Conservation (phyloP, 2,329 filamentous ascomycete species). For the Fusarium sp. region DNA sequence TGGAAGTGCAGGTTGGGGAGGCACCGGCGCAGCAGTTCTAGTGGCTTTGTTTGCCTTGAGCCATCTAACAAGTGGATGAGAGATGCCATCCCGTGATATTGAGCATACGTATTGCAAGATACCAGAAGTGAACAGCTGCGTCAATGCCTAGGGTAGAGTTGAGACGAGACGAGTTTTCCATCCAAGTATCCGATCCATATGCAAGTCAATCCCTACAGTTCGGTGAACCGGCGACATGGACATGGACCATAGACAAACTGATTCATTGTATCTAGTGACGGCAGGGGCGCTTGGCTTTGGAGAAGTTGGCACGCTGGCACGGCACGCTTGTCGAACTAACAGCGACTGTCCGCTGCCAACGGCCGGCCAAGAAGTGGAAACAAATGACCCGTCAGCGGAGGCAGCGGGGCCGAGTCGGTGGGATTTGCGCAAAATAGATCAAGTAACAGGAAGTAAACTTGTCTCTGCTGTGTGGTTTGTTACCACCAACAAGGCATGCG, state of each 20-base stretch:
- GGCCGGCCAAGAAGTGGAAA: conserved; percentile 44
- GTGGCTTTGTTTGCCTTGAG: conserved; percentile 28
- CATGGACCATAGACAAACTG: conserved; percentile 26
- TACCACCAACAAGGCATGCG: neutral
- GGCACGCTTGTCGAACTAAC: conserved; percentile 8
- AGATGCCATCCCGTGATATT: conserved; percentile 10
- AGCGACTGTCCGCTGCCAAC: conserved; percentile 22
- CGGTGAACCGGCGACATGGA: conserved; percentile 36
- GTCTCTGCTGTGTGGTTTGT: conserved; percentile 6
- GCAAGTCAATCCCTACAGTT: conserved; percentile 30
- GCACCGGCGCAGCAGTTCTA: conserved; percentile 30
- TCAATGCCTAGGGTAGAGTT: conserved; percentile 24
- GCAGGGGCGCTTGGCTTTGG: conserved; percentile 45
- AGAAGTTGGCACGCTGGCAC: conserved; percentile 15
- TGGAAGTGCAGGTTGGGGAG: conserved; percentile 25
- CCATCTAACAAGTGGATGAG: conserved; percentile 34
- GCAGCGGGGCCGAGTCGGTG: conserved; percentile 42
- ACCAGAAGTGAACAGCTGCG: conserved; percentile 9
- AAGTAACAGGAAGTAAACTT: conserved; percentile 7
- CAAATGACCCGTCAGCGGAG: conserved; percentile 39
- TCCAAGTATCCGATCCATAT: conserved; percentile 30
- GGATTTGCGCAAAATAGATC: conserved; percentile 4
- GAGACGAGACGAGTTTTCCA: conserved; percentile 38
- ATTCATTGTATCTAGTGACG: conserved; percentile 35
- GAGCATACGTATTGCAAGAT: conserved; percentile 5